A percentile compares a stretch with the other conserved stretches of the same genome.
phyloP scores from a whole-genome alignment of 352 stramenopile genomes.

The Pythium aphanidermatum region DNA sequence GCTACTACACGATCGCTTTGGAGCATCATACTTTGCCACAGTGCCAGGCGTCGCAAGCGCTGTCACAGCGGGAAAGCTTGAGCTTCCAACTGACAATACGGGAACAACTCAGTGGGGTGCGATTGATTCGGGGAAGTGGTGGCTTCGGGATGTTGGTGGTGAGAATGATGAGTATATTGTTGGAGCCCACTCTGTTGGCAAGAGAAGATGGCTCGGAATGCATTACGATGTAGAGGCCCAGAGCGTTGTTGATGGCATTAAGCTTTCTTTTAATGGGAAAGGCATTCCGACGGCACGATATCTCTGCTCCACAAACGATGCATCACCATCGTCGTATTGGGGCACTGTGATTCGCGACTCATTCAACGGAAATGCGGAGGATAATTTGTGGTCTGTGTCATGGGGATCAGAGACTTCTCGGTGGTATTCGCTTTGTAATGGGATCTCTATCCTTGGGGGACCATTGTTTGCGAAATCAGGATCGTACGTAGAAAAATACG shows the following conservation, averaged over 20 bases:
- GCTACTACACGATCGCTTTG: conserved; percentile 35
- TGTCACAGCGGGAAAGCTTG: conserved; percentile 24
- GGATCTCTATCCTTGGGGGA: conserved; percentile 41
- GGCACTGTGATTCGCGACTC: conserved; percentile 39
- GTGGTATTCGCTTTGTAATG: conserved; percentile 49
- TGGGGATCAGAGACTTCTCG: conserved; percentile 29
- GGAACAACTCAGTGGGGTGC: conserved; percentile 38
- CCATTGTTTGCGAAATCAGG: conserved; percentile 23
- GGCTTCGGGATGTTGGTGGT: conserved; percentile 41
- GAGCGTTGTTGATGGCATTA: conserved; percentile 32
- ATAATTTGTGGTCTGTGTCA: conserved; percentile 47
- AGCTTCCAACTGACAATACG: conserved; percentile 38
- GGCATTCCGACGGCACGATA: conserved; percentile 43
- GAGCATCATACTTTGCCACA: conserved; percentile 43
- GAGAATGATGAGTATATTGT: conserved; percentile 24
- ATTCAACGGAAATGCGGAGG: conserved; percentile 50
- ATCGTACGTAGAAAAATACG: conserved; percentile 37
- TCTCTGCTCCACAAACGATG: conserved; percentile 56
- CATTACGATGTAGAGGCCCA: conserved; percentile 34
- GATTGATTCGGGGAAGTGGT: conserved; percentile 50
- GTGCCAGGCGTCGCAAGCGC: conserved; percentile 46
- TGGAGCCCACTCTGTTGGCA: conserved; percentile 17
- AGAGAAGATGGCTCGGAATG: conserved; percentile 50
- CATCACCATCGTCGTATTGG: conserved; percentile 40
- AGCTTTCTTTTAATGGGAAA: conserved; percentile 35